Evolutionary conservation across 2,329 filamentous ascomycete species (phyloP), one percentile per base, ranked within the genome.

Genomic region (Colletotrichum lentis): DNA sequence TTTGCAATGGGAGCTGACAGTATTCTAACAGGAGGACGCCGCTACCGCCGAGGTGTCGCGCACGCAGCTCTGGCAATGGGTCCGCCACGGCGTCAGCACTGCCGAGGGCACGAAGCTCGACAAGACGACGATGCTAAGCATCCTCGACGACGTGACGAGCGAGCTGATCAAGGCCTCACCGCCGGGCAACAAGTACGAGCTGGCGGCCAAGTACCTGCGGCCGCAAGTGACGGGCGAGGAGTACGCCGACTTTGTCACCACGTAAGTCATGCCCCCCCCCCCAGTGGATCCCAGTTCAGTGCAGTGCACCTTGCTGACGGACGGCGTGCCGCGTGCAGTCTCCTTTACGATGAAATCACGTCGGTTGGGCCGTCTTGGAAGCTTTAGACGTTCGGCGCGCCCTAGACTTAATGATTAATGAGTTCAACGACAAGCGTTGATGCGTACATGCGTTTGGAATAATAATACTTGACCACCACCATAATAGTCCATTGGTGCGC

Each of bases 51-150:
- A 97, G 80, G 93, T 97, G 3, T 94, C 90, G 57, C 88, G 93
- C 71, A 90, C 87, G 71, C 93, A 97, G 82, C 84, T 97, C 39
- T 95, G 93, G 93, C 93, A 97, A 79, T 97, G 93, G 93, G 86
- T 89, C 69, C 86, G 84, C 73, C 85, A 87, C 75, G 83, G 84
- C 66, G 83, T 92, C 62, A 84, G 85, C 64, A 95, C 92, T 5
- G 86, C 89, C 39, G 92, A 95, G 76, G 93, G 93, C 79, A 91
- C 92, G 84, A 91, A 86, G 74, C 87, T 97, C 72, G 92, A 94
- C 80, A 96, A 96, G 84, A 85, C 86, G 18, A 96, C 94, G 76
- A 90, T 92, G 10, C 86, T 95, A 64, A 87, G 88, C 79, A 82
- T 96, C 69, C 85, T 96, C 70, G 87, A 90, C 76, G 92, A 96